A percentile compares a stretch with the other conserved stretches of the same genome.
phyloP scores from a whole-genome alignment of 768 basidiomycete genomes.

The Podaxis sp. region DNA sequence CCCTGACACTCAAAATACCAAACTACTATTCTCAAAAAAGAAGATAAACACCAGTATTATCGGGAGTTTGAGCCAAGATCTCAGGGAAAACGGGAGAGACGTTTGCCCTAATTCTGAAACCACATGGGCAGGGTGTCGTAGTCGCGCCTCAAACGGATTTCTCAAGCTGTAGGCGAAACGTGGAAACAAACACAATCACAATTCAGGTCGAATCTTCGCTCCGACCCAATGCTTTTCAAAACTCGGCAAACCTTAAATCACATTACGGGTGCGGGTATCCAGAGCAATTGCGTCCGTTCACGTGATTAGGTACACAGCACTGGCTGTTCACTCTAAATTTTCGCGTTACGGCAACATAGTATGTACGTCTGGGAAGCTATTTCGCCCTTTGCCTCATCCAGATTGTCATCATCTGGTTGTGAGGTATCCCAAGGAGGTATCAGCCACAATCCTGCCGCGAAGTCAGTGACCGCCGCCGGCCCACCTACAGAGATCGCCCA shows the following conservation, averaged over 20 bases:
- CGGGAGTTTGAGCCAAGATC: background rate
- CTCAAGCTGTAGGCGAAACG: background rate
- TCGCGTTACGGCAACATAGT: background rate
- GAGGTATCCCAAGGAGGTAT: background rate
- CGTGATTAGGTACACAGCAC: background rate
- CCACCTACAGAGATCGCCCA: background rate
- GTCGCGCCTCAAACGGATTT: background rate
- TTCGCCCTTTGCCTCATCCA: background rate
- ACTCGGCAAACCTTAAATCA: background rate
- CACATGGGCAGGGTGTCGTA: conserved; percentile 1
- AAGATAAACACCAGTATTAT: conserved; percentile 2
- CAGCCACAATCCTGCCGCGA: background rate
- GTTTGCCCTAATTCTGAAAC: background rate
- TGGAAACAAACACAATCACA: background rate
- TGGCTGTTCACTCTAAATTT: background rate
- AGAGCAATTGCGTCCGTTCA: conserved; percentile 1
- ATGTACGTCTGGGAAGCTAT: background rate
- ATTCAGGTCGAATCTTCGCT: background rate
- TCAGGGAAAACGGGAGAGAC: conserved; percentile 4
- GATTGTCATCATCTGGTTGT: background rate
- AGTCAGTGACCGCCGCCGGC: conserved; percentile 8
- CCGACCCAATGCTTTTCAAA: background rate
- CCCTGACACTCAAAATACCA: conserved; percentile 11
- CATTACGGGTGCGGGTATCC: background rate
- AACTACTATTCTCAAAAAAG: conserved; percentile 7